Evolutionary conservation across 306 rosid genomes (phyloP), one percentile per base, ranked within the genome.

Genomic region (Acacia melanoxylon): DNA sequence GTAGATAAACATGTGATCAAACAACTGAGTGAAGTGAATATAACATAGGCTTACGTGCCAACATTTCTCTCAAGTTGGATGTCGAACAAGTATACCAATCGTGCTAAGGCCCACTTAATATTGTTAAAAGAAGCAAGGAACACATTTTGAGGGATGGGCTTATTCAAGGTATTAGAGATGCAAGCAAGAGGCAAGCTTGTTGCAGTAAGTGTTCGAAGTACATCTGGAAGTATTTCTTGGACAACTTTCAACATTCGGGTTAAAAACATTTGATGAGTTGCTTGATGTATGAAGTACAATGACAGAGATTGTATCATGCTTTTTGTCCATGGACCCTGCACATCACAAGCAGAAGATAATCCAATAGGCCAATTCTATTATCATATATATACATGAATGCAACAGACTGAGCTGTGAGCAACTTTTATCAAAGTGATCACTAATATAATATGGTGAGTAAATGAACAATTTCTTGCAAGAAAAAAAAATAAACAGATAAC

Each of bases 11-110:
- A 75, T 27, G 29, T 81, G 74, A 45, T 10, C 68, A 76, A 62
- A 59, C 67, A 56, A 56, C 74, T 73, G 81, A 80, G 78, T 48
- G 75, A 80, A 78, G 81, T 16, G 77, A 80, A 61, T 33, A 74
- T 31, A 31, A 31, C 35, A 31, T 37, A 71, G 42, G 91, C 99
- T 95, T 95, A 95, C 99, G 94, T 93, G 84, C 90, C 93, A 88
- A 93, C 93, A 83, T 95, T 95, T 87, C 91, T 91, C 83, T 95
- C 99, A 37, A 95, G 88, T 81, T 92, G 98, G 81, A 93, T 76
- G 82, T 95, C 85, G 83, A 95, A 94, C 65, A 93, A 86, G 89
- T 93, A 95, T 52, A 90, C 70, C 82, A 92, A 66, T 82, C 99
- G 87, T 24, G 90, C 83, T 44, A 95, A 86, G 91, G 86, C 85